Evolutionary conservation across 768 basidiomycete genomes (phyloP).

Genomic region (Suillus bovinus): DNA sequence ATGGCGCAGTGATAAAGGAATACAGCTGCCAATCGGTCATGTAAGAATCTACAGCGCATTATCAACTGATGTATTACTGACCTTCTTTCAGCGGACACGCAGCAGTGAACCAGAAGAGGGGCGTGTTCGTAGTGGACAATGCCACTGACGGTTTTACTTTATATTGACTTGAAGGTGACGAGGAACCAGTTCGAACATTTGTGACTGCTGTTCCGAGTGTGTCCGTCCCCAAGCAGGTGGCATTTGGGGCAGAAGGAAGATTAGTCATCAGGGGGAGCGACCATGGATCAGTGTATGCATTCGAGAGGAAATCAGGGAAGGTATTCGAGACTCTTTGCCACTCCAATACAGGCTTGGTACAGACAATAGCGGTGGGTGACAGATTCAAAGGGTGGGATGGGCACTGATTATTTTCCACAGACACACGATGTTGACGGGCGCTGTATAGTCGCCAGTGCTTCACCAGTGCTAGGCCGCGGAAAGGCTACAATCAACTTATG

Average conservation of each 20-base stretch:
- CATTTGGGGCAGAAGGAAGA: background rate
- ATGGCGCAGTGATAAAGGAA: too few species aligned
- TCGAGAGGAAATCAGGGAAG: background rate
- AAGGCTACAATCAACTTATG: slow-evolving; percentile 1
- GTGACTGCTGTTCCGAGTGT: background rate
- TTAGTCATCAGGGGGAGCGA: too few species aligned
- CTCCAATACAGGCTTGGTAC: background rate
- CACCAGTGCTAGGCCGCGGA: background rate
- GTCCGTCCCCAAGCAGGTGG: too few species aligned
- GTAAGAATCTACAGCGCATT: too few species aligned
- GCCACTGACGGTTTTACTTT: background rate
- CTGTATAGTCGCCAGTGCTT: too few species aligned
- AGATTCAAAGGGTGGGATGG: background rate
- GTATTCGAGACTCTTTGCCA: background rate
- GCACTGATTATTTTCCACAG: background rate
- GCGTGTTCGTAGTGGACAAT: background rate
- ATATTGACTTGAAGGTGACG: background rate
- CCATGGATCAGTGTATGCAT: background rate
- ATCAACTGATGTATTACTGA: too few species aligned
- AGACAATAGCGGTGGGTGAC: background rate
- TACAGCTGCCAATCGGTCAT: too few species aligned
- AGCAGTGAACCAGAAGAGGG: background rate
- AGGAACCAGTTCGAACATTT: background rate
- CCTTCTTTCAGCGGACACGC: background rate
- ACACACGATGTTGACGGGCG: background rate